Conservation (phyloP, 2,329 filamentous ascomycete species). For the Phialophora expanda region DNA sequence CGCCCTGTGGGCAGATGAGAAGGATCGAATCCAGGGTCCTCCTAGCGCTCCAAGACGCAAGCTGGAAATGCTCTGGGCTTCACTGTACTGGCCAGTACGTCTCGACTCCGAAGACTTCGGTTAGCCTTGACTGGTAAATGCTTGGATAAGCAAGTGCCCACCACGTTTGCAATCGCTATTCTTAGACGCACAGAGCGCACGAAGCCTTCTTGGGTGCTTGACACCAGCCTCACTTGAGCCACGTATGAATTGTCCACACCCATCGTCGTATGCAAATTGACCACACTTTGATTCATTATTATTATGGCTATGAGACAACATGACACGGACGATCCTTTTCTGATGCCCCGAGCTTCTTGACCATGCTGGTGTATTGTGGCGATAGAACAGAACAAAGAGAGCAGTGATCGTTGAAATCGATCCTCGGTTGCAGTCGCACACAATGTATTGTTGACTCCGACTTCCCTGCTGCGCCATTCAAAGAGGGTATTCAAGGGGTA, state of each 20-base stretch:
- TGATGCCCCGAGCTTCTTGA: neutral
- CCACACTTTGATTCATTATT: conserved; percentile 15
- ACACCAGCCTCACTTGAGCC: neutral
- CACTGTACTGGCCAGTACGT: too few species aligned
- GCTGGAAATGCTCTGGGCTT: neutral
- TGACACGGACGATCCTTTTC: conserved; percentile 17
- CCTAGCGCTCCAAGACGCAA: neutral
- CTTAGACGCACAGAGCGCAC: neutral
- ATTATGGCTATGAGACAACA: conserved; percentile 17
- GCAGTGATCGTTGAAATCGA: neutral
- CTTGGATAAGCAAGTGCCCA: neutral
- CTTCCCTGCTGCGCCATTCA: conserved; percentile 24
- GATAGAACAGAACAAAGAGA: conserved; percentile 3
- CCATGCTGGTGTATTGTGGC: conserved; percentile 7
- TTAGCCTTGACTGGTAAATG: neutral
- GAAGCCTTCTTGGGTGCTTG: neutral
- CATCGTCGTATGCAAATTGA: neutral
- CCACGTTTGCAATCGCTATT: neutral
- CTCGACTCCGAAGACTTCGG: neutral
- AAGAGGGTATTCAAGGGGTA: conserved; percentile 11
- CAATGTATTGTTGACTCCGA: conserved; percentile 13
- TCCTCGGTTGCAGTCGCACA: conserved; percentile 3
- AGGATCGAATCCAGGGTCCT: neutral
- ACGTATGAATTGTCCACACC: neutral
- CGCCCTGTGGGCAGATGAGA: neutral